Conservation (phyloP, 2,329 filamentous ascomycete genomes). For the Fusarium decemcellulare region DNA sequence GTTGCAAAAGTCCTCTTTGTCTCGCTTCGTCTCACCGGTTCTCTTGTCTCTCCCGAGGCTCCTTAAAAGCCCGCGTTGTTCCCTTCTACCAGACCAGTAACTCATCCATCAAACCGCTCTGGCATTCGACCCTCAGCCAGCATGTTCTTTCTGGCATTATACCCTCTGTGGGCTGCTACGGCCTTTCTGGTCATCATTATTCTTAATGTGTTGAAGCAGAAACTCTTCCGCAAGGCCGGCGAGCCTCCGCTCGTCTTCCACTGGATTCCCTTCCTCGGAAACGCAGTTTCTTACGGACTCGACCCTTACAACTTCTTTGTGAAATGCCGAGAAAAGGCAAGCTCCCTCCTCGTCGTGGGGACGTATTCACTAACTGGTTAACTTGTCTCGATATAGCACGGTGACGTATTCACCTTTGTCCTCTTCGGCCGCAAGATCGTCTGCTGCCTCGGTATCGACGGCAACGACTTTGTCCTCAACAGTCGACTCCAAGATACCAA, state of each 20-base stretch:
- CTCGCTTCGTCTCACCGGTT: not conserved
- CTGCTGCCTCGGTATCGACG: slow-evolving; percentile 63
- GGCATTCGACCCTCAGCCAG: not conserved
- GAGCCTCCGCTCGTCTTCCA: slow-evolving; percentile 71
- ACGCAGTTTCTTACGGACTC: slow-evolving; percentile 79
- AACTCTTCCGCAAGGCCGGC: slow-evolving; percentile 23
- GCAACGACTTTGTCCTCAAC: slow-evolving; percentile 71
- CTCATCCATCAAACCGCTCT: not conserved
- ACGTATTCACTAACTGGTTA: not conserved
- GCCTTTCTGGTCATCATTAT: slow-evolving; percentile 15
- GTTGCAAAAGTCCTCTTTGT: not conserved
- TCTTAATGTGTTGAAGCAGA: slow-evolving; percentile 33
- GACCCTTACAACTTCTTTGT: slow-evolving; percentile 79
- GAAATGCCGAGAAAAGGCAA: slow-evolving; percentile 75
- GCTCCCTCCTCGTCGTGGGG: fast-evolving
- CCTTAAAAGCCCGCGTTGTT: slow-evolving; percentile 17
- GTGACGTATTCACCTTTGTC: slow-evolving; percentile 68
- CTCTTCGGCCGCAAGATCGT: slow-evolving; percentile 67
- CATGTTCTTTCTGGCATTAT: slow-evolving; percentile 23
- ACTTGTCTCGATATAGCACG: slow-evolving; percentile 53
- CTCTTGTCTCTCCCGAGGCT: too few species aligned
- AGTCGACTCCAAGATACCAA: slow-evolving; percentile 67
- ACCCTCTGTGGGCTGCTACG: slow-evolving; percentile 15
- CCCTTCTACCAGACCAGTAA: not conserved
- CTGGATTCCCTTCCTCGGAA: slow-evolving; percentile 75